A percentile compares a stretch with the other conserved stretches of the same genome.
Evolutionary conservation across 768 basidiomycete species (phyloP).

Genomic region (Macrolepiota albuminosa): DNA sequence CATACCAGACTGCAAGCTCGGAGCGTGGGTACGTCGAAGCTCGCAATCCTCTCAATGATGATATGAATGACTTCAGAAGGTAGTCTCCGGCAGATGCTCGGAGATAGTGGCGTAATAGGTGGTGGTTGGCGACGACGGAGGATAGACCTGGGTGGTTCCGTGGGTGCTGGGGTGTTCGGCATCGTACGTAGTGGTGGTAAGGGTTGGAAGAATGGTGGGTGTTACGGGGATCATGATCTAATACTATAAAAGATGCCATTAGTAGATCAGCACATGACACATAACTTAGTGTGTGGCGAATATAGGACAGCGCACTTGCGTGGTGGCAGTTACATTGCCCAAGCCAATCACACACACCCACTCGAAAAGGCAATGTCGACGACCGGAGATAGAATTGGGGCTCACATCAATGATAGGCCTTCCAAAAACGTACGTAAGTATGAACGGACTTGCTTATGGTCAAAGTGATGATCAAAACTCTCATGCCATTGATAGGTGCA

Average conservation of each 20-base stretch:
- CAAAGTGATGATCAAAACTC: slow-evolving; percentile 11
- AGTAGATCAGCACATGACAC: slow-evolving; percentile 18
- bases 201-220: slow-evolving; percentile 5
- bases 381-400: background rate
- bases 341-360: slow-evolving; percentile 6
- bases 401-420: background rate
- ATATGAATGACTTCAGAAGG: slow-evolving; percentile 16
- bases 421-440: background rate
- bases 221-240: slow-evolving; percentile 14
- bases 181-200: slow-evolving; percentile 7
- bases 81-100: slow-evolving; percentile 12
- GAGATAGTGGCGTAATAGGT: slow-evolving; percentile 15
- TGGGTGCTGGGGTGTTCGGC: slow-evolving; percentile 1
- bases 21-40: slow-evolving; percentile 15
- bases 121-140: slow-evolving; percentile 15
- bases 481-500: slow-evolving; percentile 8
- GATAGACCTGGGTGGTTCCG: slow-evolving; percentile 16
- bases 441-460: background rate
- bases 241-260: slow-evolving; percentile 14
- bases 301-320: slow-evolving; percentile 8
- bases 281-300: slow-evolving; percentile 8
- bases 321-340: slow-evolving; percentile 8
- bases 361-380: background rate
- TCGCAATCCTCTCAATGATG: slow-evolving; percentile 15
- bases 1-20: slow-evolving; percentile 16